Percentiles rank a stretch among this genome's conserved stretches.
Evolutionary conservation across 2,329 filamentous ascomycete genomes (phyloP).

Genomic region (Cercospora sojina): DNA sequence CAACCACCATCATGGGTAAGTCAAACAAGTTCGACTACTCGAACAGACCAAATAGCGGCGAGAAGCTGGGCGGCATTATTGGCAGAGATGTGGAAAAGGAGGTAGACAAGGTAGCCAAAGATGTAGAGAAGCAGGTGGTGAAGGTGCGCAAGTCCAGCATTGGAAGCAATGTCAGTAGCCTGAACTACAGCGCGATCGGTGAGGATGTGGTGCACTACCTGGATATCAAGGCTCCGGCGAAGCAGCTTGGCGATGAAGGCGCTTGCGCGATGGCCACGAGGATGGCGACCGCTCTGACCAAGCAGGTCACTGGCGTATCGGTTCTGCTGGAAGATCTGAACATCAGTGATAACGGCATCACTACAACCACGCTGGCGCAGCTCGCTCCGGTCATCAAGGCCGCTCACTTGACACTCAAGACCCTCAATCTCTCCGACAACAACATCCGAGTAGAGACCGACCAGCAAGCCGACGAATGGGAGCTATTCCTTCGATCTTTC

Average conservation of each 20-base stretch:
- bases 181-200: constrained; percentile 15
- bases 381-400: constrained; percentile 45
- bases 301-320: constrained; percentile 31
- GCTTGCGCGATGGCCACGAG: constrained; percentile 45
- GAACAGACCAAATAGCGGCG: constrained; percentile 48
- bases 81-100: constrained; percentile 46
- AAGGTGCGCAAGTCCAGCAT: constrained; percentile 35
- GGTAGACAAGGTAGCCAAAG: constrained; percentile 36
- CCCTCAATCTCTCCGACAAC: constrained; percentile 51
- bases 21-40: constrained; percentile 41
- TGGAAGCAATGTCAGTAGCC: constrained; percentile 23
- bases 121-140: constrained; percentile 27
- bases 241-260: constrained; percentile 49
- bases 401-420: constrained; percentile 47
- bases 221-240: constrained; percentile 49
- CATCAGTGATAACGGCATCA: constrained; percentile 48
- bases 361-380: constrained; percentile 42
- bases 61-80: constrained; percentile 48
- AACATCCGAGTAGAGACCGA: constrained; percentile 42
- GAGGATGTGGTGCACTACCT: constrained; percentile 33
- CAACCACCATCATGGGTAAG: constrained; percentile 31
- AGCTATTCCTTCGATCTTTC: constrained; percentile 47
- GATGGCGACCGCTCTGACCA: constrained; percentile 43
- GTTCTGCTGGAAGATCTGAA: constrained; percentile 49
- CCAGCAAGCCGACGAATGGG: constrained; percentile 44